A percentile compares a stretch with the other conserved stretches of the same genome.
These are phyloP conservation scores for Dissophora ornata DNA, from an alignment of 192 early-diverging fungal species.

Conservation along the genomic window DNA sequence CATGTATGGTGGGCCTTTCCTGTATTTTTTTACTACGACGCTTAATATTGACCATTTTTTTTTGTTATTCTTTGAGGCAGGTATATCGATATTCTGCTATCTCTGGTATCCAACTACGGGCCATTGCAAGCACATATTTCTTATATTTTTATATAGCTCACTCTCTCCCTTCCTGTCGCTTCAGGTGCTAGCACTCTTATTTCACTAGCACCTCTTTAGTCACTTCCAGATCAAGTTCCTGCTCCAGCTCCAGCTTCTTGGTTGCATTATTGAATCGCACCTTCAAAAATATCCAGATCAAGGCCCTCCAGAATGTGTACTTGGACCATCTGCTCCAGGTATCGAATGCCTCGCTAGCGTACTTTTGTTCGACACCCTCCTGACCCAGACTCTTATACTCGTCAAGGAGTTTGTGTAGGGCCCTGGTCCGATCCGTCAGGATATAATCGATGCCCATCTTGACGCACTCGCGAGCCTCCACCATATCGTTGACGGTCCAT, in stretches of 20 bases:
- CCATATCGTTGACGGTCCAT: conserved; percentile 64
- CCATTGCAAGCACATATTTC: no score
- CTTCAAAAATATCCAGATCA: conserved; percentile 36
- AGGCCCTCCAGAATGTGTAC: conserved; percentile 36
- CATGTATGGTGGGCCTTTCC: no score
- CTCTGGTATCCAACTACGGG: no score
- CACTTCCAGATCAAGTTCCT: neutral
- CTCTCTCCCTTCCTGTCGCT: no score
- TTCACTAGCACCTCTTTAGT: neutral
- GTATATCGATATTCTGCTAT: no score
- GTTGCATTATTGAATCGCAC: conserved; percentile 36
- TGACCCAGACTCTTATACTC: conserved; percentile 37
- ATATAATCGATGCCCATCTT: conserved; percentile 62
- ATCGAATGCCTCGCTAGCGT: conserved; percentile 30
- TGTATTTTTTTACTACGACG: no score
- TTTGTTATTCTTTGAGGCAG: neutral
- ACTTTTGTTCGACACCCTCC: conserved; percentile 37
- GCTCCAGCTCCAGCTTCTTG: conserved; percentile 14
- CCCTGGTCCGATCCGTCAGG: conserved; percentile 58
- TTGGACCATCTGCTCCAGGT: conserved; percentile 43
- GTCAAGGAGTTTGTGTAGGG: conserved; percentile 28
- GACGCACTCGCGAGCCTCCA: conserved; percentile 54
- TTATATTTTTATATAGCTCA: no score
- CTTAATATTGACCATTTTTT: no score
- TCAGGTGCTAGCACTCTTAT: neutral